Conservation (phyloP, 2,329 filamentous ascomycete species). For the Pezicula carpinea region DNA sequence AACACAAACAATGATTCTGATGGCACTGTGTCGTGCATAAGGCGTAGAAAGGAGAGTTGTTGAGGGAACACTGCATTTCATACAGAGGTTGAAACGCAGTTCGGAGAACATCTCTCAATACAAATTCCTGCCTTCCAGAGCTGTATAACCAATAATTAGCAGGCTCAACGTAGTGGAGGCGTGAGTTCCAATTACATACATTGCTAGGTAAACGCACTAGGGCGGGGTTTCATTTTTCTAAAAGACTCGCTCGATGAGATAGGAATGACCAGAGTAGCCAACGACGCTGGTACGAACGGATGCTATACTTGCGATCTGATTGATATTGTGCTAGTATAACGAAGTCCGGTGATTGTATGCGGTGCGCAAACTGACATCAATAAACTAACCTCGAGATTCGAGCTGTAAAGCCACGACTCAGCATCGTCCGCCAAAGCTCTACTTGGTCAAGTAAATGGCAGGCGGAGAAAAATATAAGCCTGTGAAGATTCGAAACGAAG, state of each 20-base stretch:
- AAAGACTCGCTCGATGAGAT: not conserved
- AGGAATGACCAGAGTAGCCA: not conserved
- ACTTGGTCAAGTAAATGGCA: no score
- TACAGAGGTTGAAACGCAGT: slow-evolving; percentile 1
- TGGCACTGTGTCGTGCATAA: slow-evolving; percentile 36
- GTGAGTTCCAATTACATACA: not conserved
- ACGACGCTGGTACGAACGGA: not conserved
- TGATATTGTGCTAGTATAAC: not conserved
- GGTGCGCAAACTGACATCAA: not conserved
- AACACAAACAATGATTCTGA: slow-evolving; percentile 41
- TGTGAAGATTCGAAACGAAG: no score
- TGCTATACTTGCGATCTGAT: not conserved
- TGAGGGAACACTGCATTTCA: slow-evolving; percentile 13
- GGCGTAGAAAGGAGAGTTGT: slow-evolving; percentile 28
- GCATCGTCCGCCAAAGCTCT: not conserved
- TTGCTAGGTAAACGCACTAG: not conserved
- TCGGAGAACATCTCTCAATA: slow-evolving; percentile 3
- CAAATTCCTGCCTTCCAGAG: slow-evolving; percentile 1
- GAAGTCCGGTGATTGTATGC: not conserved
- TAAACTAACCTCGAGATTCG: not conserved
- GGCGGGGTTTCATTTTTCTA: not conserved
- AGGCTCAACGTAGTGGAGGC: not conserved
- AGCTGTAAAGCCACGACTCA: not conserved
- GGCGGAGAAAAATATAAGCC: no score
- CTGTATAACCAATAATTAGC: slow-evolving; percentile 4